Conservation (phyloP, 768 basidiomycete species). For the Russula ochroleuca region DNA sequence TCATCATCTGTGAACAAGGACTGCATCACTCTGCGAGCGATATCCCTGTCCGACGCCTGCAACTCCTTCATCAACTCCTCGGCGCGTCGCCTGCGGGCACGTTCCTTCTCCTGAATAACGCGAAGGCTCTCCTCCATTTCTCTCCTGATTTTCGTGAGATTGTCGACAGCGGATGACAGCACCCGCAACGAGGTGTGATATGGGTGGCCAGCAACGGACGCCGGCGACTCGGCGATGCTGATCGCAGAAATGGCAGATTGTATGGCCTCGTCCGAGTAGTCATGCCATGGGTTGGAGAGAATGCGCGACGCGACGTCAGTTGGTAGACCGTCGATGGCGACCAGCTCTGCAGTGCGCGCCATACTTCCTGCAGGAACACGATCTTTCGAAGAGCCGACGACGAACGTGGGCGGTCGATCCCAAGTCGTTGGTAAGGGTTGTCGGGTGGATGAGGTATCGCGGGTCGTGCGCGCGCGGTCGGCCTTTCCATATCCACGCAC, state of each 20-base stretch:
- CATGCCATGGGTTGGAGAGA: conserved; percentile 70
- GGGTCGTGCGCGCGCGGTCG: conserved; percentile 33
- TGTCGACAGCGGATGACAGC: conserved; percentile 62
- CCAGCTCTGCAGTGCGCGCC: conserved; percentile 10
- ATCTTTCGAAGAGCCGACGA: conserved; percentile 27
- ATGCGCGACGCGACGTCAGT: conserved; percentile 42
- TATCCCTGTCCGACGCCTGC: conserved; percentile 55
- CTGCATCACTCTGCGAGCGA: conserved; percentile 63
- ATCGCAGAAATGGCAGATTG: conserved; percentile 56
- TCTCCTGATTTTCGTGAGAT: conserved; percentile 49
- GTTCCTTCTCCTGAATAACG: conserved; percentile 56
- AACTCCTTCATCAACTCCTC: conserved; percentile 56
- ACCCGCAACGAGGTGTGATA: conserved; percentile 66
- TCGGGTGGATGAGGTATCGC: conserved; percentile 35
- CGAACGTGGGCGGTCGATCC: conserved; percentile 32
- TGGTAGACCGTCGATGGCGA: conserved; percentile 12
- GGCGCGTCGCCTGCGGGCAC: conserved; percentile 47
- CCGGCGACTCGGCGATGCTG: conserved; percentile 43
- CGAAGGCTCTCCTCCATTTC: conserved; percentile 62
- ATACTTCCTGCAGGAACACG: background rate
- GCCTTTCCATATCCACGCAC: conserved; percentile 52
- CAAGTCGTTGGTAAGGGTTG: conserved; percentile 40
- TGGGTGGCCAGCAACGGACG: conserved; percentile 47
- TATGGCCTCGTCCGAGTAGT: conserved; percentile 70
- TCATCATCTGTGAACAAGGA: conserved; percentile 54